phyloP scores from a whole-genome alignment of 2,329 filamentous ascomycete species.

The Hypoxylon rubiginosum region DNA sequence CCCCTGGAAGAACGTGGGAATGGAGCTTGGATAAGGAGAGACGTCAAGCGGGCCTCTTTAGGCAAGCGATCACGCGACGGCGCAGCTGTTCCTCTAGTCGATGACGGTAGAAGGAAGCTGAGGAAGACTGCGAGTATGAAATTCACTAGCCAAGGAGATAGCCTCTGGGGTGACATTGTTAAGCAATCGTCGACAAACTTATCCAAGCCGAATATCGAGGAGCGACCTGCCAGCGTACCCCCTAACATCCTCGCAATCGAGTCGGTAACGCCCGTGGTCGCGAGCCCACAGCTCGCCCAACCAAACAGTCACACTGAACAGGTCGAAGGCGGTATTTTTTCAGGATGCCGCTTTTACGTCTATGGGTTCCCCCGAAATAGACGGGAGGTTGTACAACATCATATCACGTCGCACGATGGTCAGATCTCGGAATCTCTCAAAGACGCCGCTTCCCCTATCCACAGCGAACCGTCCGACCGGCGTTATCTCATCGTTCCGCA shows the following conservation, averaged over 20 bases:
- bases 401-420: constrained; percentile 64
- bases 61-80: constrained; percentile 72
- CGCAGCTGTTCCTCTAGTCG: constrained; percentile 56
- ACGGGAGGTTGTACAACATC: constrained; percentile 62
- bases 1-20: constrained; percentile 78
- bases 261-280: constrained; percentile 7
- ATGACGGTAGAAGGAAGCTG: constrained; percentile 81
- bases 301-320: constrained; percentile 18
- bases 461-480: constrained; percentile 51
- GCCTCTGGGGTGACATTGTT: constrained; percentile 91
- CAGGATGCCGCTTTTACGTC: constrained; percentile 70
- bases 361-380: constrained; percentile 70
- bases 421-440: constrained; percentile 59
- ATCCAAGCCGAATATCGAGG: constrained; percentile 32
- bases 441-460: constrained; percentile 52
- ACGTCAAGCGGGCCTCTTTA: constrained; percentile 60
- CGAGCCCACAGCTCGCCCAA: constrained; percentile 18
- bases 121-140: constrained; percentile 89
- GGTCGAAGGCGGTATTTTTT: constrained; percentile 62
- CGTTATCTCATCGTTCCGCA: constrained; percentile 70
- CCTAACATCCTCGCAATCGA: constrained; percentile 24
- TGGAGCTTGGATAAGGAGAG: constrained; percentile 78
- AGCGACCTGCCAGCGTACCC: constrained; percentile 34
- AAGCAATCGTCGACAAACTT: constrained; percentile 53
- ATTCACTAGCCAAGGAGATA: constrained; percentile 81